A percentile compares a stretch with the other conserved stretches of the same genome.
These are phyloP conservation scores for Polyporus arcularius DNA, from an alignment of 768 basidiomycete genomes.

Conservation along the genomic window DNA sequence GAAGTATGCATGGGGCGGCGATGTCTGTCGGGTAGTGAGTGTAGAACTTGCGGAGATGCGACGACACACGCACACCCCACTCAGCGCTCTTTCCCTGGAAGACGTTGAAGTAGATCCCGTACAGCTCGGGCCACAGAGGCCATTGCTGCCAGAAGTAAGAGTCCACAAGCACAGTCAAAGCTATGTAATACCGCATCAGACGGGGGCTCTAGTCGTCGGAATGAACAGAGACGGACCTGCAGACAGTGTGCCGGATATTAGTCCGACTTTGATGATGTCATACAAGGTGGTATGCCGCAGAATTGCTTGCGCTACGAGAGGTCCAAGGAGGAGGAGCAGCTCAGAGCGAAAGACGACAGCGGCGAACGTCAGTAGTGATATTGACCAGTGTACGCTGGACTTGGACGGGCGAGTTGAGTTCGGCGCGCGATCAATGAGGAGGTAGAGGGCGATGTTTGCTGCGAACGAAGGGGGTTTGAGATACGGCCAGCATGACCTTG, in stretches of 20 bases:
- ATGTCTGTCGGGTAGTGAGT: constrained; percentile 47
- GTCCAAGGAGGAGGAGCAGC: constrained; percentile 63
- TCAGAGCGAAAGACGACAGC: constrained; percentile 82
- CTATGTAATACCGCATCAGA: constrained; percentile 35
- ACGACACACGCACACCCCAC: constrained; percentile 77
- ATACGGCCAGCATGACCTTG: background rate
- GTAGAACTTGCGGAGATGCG: background rate
- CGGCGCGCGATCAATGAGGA: constrained; percentile 47
- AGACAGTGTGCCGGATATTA: constrained; percentile 50
- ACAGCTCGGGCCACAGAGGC: constrained; percentile 86
- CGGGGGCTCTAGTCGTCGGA: too few relatives aligned
- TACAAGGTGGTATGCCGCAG: constrained; percentile 43
- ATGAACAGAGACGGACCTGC: constrained; percentile 43
- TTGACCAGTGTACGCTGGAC: constrained; percentile 39
- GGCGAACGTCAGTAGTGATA: constrained; percentile 65
- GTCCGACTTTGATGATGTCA: constrained; percentile 49
- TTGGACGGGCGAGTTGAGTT: constrained; percentile 41
- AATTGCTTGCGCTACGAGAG: constrained; percentile 59
- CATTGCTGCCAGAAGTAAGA: constrained; percentile 81
- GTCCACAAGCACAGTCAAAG: constrained; percentile 65
- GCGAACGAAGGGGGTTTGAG: background rate
- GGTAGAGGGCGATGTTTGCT: constrained; percentile 62
- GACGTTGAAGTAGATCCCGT: constrained; percentile 82
- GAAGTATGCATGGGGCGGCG: constrained; percentile 70
- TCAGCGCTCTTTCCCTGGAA: constrained; percentile 81